Evolutionary conservation across 169 alveolate genomes (phyloP), one percentile per base, ranked within the genome.

Genomic region (Theileria orientalis): DNA sequence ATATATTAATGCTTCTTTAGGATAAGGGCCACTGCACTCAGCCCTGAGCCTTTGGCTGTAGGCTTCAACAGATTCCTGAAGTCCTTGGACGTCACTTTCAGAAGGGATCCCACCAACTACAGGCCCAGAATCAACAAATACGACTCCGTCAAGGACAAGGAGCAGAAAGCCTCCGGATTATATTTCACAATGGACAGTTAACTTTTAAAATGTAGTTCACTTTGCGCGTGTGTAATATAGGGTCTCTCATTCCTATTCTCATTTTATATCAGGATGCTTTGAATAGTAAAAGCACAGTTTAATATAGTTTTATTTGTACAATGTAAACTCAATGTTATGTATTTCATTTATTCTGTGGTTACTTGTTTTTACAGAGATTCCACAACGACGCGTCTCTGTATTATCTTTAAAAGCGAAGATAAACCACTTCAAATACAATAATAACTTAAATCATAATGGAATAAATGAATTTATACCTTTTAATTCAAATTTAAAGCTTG

Each of bases 71-170:
- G 93, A 73, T 97, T 97, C 93, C 85, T 96, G 74, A 92, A 94
- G 82, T 90, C 94, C 59, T 92, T 98, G 83, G 98, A 98, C 54
- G 98, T 97, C 68, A 97, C 99, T 27, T 98, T 97, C 94, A 93
- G 99, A 69, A 92, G 99, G 69, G 99, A 98, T 84, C 99, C 99
- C 14, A 94, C 96, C 47, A 98, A 97, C 85, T 98, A 87, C 93
- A 92, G 99, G 60, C 99, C 99, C 0, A 94, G 99, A 71, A 98
- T 98, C 78, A 98, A 98, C 93, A 98, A 98, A 85, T 73, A 91
- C 27, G 98, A 96, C 51, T 95, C 99, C 40, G 95, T 95, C 66
- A 96, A 97, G 90, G 99, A 98, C 85, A 96, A 96, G 87, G 99
- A 98, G 82, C 99, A 98, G 87, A 98, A 98, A 91, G 87, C 88